These are phyloP conservation scores for Mycena floridula DNA, from an alignment of 768 basidiomycete genomes.

Conservation along the genomic window DNA sequence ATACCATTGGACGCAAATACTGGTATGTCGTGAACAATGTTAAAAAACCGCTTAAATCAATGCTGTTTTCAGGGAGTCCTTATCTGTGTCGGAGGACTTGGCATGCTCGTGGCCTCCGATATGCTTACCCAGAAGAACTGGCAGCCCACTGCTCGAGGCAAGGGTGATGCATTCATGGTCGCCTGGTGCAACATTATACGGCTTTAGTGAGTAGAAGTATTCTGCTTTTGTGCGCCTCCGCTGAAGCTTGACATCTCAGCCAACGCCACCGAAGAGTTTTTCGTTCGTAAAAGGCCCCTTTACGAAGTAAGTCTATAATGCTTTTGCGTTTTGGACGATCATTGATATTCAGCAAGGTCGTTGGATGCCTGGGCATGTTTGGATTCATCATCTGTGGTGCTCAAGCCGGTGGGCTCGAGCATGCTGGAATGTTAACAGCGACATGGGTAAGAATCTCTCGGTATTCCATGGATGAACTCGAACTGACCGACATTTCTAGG, in stretches of 20 bases:
- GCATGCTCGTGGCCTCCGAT: constrained; percentile 75
- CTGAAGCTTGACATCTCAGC: no score
- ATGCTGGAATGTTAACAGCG: constrained; percentile 53
- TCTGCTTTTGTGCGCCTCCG: no score
- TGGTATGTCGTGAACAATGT: constrained; percentile 56
- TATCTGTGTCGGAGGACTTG: constrained; percentile 71
- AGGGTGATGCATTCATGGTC: constrained; percentile 85
- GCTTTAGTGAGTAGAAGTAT: no score
- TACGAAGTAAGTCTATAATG: constrained; percentile 50
- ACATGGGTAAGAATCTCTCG: no score
- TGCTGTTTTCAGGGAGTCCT: constrained; percentile 59
- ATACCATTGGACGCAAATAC: constrained; percentile 80
- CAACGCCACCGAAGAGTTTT: constrained; percentile 85
- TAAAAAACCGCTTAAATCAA: no score
- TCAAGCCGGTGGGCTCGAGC: constrained; percentile 73
- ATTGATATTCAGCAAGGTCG: constrained; percentile 38
- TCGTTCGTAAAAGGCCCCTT: constrained; percentile 72
- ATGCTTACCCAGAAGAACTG: constrained; percentile 73
- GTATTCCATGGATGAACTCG: no score
- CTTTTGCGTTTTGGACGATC: not conserved
- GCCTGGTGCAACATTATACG: constrained; percentile 81
- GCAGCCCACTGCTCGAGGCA: constrained; percentile 55
- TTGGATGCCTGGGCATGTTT: constrained; percentile 84
- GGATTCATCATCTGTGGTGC: constrained; percentile 75
- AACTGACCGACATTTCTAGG: no score